Base-by-base conservation (phyloP, 1,284 basidiomycete species). In the Leccinum griseonigrum region DNA sequence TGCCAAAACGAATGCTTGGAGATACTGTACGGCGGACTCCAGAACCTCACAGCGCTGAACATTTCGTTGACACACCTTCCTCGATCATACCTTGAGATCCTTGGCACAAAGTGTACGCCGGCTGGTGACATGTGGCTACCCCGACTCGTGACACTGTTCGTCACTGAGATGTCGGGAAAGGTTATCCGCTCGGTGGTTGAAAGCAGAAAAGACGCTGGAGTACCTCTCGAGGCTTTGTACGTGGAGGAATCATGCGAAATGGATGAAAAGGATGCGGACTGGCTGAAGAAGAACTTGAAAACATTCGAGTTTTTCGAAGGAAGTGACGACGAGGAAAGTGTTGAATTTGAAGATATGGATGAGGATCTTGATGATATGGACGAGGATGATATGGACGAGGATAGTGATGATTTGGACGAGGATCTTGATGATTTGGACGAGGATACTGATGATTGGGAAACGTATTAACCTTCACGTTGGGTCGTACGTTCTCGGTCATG, bases 271-370 rank as follows among this genome's bases (percentile, higher is more conserved):
- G 80, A 84, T 6, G 73, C 77, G 56, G 65, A 67, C 29, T 87
- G 83, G 84, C 65, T 87, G 57, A 76, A 68, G 46, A 71, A 71
- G 5, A 74, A 84, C 63, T 50, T 85, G 58, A 77, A 81, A 59
- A 73, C 70, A 32, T 75, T 87, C 16, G 81, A 79, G 9, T 79
- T 76, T 61, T 86, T 82, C 60, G 79, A 81, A 62, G 77, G 79
- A 16, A 80, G 80, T 62, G 78, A 78, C 28, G 80, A 81, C 28
- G 74, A 77, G 16, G 62, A 70, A 2, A 68, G 70, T 10, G 60
- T 65, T 6, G 63, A 65, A 11, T 69, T 64, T 4, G 70, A 63
- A 0, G 72, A 69, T 51, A 18, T 51, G 26, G 54, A 66, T 2
- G 66, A 67, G 40, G 74, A 71, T 3, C 55, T 43, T 2, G 64